A percentile compares a stretch with the other conserved stretches of the same genome.
These are phyloP conservation scores for Dictyostelium brefeldianum DNA, from an alignment of 78 protist species.

Conservation along the genomic window DNA sequence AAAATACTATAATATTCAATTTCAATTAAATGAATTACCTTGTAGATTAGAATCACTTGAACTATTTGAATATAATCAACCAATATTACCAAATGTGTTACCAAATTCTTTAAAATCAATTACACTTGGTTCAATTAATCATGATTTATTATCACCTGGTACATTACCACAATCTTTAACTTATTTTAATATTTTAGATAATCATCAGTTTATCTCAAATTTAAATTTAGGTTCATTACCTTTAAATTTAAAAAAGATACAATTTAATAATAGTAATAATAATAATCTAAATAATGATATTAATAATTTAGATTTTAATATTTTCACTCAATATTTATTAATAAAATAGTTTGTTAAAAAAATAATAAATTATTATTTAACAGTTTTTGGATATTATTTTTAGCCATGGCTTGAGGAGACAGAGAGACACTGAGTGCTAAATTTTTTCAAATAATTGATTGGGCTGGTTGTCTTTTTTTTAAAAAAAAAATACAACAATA, in stretches of 20 bases:
- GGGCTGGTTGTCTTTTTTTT: too few relatives aligned
- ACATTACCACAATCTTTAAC: neutral
- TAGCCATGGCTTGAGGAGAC: too few relatives aligned
- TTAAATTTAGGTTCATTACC: neutral
- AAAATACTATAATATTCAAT: neutral
- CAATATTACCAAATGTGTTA: neutral
- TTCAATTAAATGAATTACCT: neutral
- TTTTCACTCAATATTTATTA: neutral
- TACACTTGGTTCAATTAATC: neutral
- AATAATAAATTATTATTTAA: too few relatives aligned
- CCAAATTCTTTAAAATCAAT: neutral
- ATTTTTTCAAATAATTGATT: too few relatives aligned
- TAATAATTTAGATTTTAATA: neutral
- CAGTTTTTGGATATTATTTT: too few relatives aligned
- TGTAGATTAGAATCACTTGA: neutral
- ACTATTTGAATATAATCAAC: neutral
- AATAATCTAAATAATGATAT: neutral
- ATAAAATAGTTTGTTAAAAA: too few relatives aligned
- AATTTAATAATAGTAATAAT: neutral
- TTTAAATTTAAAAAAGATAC: neutral
- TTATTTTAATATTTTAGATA: neutral
- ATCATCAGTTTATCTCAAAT: neutral
- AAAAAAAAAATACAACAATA: too few relatives aligned
- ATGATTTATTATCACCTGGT: neutral
- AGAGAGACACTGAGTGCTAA: too few relatives aligned